Percentiles rank a stretch among this genome's conserved stretches.
phyloP scores from a whole-genome alignment of 805 yeast genomes.

The Grigorovia yakushimaensis region DNA sequence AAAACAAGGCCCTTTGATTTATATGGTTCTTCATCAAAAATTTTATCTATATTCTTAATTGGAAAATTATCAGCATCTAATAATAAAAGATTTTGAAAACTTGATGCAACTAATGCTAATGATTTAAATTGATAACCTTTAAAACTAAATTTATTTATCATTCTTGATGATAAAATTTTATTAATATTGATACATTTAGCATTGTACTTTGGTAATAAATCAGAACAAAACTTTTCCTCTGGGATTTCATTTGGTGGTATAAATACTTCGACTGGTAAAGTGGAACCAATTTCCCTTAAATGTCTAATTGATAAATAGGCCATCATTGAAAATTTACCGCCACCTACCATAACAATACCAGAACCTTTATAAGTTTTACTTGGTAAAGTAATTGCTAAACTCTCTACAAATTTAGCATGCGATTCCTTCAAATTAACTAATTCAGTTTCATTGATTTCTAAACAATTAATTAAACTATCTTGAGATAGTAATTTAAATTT shows the following conservation, averaged over 20 bases:
- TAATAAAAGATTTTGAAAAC: constrained; percentile 63
- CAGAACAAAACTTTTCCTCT: constrained; percentile 48
- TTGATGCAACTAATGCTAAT: constrained; percentile 60
- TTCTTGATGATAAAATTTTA: constrained; percentile 41
- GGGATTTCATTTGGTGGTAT: constrained; percentile 61
- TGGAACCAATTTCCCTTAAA: constrained; percentile 45
- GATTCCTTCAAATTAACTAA: constrained; percentile 9
- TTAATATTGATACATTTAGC: constrained; percentile 53
- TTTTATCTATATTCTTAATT: constrained; percentile 47
- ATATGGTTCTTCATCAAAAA: constrained; percentile 56
- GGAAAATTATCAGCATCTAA: constrained; percentile 76
- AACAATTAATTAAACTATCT: constrained; percentile 16
- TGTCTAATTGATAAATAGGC: constrained; percentile 55
- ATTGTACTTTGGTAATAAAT: constrained; percentile 46
- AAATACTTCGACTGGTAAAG: constrained; percentile 68
- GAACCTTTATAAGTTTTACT: constrained; percentile 31
- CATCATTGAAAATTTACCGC: constrained; percentile 68
- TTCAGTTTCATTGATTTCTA: constrained; percentile 14
- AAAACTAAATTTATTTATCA: constrained; percentile 34
- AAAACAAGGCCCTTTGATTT: constrained; percentile 40
- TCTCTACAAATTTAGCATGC: constrained; percentile 14
- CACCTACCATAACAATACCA: constrained; percentile 58
- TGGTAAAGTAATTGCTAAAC: constrained; percentile 13
- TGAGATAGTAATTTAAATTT: constrained; percentile 16
- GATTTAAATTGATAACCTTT: constrained; percentile 62